phyloP scores from a whole-genome alignment of 2,329 filamentous ascomycete genomes.

The Colletotrichum godetiae region DNA sequence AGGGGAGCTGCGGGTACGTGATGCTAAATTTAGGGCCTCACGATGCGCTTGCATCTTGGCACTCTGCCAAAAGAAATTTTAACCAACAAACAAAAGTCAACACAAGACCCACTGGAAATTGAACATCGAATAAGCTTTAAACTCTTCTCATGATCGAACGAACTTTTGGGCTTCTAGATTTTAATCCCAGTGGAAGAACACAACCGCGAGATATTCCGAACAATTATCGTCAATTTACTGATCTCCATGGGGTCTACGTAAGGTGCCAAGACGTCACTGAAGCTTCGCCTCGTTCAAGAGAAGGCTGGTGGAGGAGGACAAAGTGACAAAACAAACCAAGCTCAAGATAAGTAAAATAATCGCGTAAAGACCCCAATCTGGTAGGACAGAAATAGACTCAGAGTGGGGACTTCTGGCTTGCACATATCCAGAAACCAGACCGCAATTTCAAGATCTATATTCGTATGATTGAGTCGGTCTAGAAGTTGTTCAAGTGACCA shows the following conservation, averaged over 20 bases:
- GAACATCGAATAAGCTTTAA: background rate
- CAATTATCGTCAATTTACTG: background rate
- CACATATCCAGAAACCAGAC: background rate
- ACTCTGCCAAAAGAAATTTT: background rate
- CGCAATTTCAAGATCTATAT: background rate
- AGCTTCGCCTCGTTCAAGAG: slow-evolving; percentile 9
- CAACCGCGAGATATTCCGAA: background rate
- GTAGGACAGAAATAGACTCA: background rate
- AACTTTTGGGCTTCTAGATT: background rate
- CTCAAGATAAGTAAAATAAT: background rate
- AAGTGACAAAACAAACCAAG: background rate
- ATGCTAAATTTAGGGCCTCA: slow-evolving; percentile 31
- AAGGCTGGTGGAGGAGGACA: background rate
- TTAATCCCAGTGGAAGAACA: background rate
- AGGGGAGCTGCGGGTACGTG: slow-evolving; percentile 2
- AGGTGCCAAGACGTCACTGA: slow-evolving; percentile 7
- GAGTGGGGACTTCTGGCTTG: background rate
- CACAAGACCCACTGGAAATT: background rate
- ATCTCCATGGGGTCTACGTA: slow-evolving; percentile 11
- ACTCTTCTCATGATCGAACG: background rate
- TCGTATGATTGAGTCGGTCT: background rate
- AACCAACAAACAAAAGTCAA: background rate
- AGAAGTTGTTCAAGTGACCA: background rate
- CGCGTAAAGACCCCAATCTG: background rate
- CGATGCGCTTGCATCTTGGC: slow-evolving; percentile 15